These are phyloP conservation scores for Alternaria longipes DNA, from an alignment of 2,329 filamentous ascomycete genomes.

Conservation along the genomic window DNA sequence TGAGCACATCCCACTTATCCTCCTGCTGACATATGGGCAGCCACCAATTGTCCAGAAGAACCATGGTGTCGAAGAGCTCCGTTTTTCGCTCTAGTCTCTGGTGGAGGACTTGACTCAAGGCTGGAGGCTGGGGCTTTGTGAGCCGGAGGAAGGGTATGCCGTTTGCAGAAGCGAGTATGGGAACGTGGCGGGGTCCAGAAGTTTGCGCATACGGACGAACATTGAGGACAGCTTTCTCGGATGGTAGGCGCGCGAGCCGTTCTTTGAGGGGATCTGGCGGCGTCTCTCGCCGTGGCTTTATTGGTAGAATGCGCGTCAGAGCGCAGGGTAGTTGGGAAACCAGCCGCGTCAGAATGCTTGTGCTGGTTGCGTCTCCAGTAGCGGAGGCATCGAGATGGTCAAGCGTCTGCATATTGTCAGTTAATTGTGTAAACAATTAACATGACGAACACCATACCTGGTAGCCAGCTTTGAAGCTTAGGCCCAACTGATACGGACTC, in stretches of 20 bases:
- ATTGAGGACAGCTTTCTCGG: slow-evolving; percentile 56
- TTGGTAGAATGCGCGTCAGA: slow-evolving; percentile 33
- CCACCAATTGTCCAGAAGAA: slow-evolving; percentile 56
- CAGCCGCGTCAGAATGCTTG: slow-evolving; percentile 31
- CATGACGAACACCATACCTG: slow-evolving; percentile 54
- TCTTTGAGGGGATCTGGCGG: slow-evolving; percentile 27
- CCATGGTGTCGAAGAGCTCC: slow-evolving; percentile 51
- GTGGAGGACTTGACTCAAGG: slow-evolving; percentile 67
- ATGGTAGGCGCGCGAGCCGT: slow-evolving; percentile 48
- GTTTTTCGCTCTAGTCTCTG: slow-evolving; percentile 60
- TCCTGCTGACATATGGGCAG: slow-evolving; percentile 53
- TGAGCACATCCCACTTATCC: slow-evolving; percentile 59
- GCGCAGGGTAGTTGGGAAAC: slow-evolving; percentile 54
- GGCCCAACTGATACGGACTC: slow-evolving; percentile 67
- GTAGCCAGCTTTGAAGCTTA: slow-evolving; percentile 74
- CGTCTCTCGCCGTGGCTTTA: slow-evolving; percentile 6
- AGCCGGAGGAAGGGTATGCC: slow-evolving; percentile 72
- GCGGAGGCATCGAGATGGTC: slow-evolving; percentile 56
- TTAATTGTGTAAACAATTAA: neutral
- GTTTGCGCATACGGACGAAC: slow-evolving; percentile 62
- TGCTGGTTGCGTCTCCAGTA: slow-evolving; percentile 41
- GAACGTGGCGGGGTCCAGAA: slow-evolving; percentile 65
- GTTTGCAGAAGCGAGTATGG: slow-evolving; percentile 64
- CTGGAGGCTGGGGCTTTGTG: slow-evolving; percentile 69
- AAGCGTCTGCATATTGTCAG: slow-evolving; percentile 45